Evolutionary conservation across 495 filamentous ascomycete genomes (phyloP).

Genomic region (Penicillium maclennaniae): DNA sequence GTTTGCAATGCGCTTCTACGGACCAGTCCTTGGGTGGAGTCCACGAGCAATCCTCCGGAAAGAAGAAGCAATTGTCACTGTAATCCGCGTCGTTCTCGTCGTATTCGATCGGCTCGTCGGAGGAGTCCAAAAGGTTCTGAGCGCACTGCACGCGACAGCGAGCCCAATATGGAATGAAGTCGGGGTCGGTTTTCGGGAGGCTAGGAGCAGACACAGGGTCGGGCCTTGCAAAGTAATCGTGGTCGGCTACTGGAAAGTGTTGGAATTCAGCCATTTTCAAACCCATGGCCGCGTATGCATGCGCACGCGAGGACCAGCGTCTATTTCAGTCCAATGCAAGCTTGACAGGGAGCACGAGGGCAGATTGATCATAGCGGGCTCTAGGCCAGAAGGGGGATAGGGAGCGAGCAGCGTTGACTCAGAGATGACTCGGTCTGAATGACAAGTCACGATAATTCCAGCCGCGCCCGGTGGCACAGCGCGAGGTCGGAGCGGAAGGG

Average conservation of each 20-base stretch:
- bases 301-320: background rate
- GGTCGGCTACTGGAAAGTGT: constrained; percentile 18
- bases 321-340: constrained; percentile 10
- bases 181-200: constrained; percentile 6
- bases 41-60: constrained; percentile 46
- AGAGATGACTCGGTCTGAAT: constrained; percentile 13
- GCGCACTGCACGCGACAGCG: constrained; percentile 37
- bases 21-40: constrained; percentile 35
- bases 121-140: constrained; percentile 38
- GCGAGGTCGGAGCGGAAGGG: constrained; percentile 1
- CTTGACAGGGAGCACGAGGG: constrained; percentile 10
- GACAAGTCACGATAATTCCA: constrained; percentile 23
- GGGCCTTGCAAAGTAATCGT: constrained; percentile 12
- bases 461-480: constrained; percentile 18
- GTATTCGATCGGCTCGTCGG: constrained; percentile 46
- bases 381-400: constrained; percentile 1
- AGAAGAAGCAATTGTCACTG: constrained; percentile 46
- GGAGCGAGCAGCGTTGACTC: constrained; percentile 6
- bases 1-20: constrained; percentile 16
- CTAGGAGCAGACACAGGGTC: background rate
- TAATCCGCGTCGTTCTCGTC: constrained; percentile 46
- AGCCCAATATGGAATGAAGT: constrained; percentile 43
- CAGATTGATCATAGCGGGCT: constrained; percentile 16
- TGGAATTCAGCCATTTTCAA: constrained; percentile 31
- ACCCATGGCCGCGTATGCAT: constrained; percentile 18